phyloP scores from a whole-genome alignment of 2,329 filamentous ascomycete genomes.

The Alternaria gansuensis region DNA sequence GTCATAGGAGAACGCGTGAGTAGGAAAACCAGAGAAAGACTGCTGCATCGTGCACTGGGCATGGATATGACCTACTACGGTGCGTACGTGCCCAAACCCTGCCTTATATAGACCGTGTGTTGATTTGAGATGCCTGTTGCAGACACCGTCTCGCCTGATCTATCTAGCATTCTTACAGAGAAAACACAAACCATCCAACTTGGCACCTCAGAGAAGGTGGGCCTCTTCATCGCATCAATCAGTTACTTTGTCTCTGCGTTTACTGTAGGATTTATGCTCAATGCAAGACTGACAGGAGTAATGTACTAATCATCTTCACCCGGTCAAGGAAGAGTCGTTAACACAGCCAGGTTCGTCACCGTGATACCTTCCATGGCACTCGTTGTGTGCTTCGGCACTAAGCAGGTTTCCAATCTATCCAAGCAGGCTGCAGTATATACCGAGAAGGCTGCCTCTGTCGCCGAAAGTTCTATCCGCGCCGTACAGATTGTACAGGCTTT shows the following conservation, averaged over 20 bases:
- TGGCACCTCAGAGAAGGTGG: slow-evolving; percentile 59
- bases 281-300: slow-evolving; percentile 55
- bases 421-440: slow-evolving; percentile 51
- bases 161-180: slow-evolving; percentile 57
- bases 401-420: slow-evolving; percentile 53
- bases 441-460: slow-evolving; percentile 56
- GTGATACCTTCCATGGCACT: slow-evolving; percentile 61
- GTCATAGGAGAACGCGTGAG: slow-evolving; percentile 61
- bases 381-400: slow-evolving; percentile 56
- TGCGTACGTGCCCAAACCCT: slow-evolving; percentile 8
- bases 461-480: slow-evolving; percentile 57
- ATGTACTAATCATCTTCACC: slow-evolving; percentile 36
- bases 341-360: slow-evolving; percentile 47
- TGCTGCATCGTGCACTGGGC: slow-evolving; percentile 60
- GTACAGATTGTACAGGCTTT: slow-evolving; percentile 61
- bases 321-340: slow-evolving; percentile 1
- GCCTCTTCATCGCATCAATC: slow-evolving; percentile 58
- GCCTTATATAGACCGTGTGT: not conserved
- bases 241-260: slow-evolving; percentile 59
- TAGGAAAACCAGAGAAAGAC: slow-evolving; percentile 56
- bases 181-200: slow-evolving; percentile 59
- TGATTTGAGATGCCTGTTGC: not conserved
- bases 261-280: slow-evolving; percentile 57
- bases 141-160: slow-evolving; percentile 60
- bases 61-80: slow-evolving; percentile 62